These are phyloP conservation scores for Trichosporon ovoides DNA, from an alignment of 1,284 basidiomycete genomes.

Conservation along the genomic window DNA sequence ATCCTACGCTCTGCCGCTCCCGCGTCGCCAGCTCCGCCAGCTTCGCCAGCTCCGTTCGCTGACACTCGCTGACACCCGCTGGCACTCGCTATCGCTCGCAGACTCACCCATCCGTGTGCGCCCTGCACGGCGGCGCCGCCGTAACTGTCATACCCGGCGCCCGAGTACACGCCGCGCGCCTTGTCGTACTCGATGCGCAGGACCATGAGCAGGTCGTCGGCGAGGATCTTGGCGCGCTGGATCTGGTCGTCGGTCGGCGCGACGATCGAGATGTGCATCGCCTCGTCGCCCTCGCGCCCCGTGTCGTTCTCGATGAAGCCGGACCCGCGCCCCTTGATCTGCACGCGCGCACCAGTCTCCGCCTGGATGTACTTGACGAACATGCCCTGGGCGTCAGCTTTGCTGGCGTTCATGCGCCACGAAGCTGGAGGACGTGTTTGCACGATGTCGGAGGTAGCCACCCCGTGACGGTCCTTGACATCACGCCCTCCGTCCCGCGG, in stretches of 20 bases:
- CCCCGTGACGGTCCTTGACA: too few species aligned
- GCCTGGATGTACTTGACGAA: conserved; percentile 98
- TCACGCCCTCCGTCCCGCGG: too few species aligned
- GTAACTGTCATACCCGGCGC: conserved; percentile 54
- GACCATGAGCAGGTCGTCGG: conserved; percentile 81
- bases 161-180: conserved; percentile 51
- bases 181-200: conserved; percentile 81
- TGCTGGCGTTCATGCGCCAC: neutral
- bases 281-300: conserved; percentile 80
- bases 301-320: conserved; percentile 95
- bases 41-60: too few species aligned
- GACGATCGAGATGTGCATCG: conserved; percentile 93
- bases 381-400: conserved; percentile 59
- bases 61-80: conserved; percentile 54
- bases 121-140: conserved; percentile 54
- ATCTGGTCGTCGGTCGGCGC: conserved; percentile 82
- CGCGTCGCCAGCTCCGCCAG: too few species aligned
- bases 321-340: conserved; percentile 92
- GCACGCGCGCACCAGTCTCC: conserved; percentile 94
- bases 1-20: too few species aligned
- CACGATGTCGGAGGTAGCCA: too few species aligned
- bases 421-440: neutral
- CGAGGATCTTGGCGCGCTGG: conserved; percentile 75
- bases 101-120: conserved; percentile 66
- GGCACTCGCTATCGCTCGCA: conserved; percentile 57